Evolutionary conservation across 768 basidiomycete species (phyloP).

Genomic region (Russula lepida): DNA sequence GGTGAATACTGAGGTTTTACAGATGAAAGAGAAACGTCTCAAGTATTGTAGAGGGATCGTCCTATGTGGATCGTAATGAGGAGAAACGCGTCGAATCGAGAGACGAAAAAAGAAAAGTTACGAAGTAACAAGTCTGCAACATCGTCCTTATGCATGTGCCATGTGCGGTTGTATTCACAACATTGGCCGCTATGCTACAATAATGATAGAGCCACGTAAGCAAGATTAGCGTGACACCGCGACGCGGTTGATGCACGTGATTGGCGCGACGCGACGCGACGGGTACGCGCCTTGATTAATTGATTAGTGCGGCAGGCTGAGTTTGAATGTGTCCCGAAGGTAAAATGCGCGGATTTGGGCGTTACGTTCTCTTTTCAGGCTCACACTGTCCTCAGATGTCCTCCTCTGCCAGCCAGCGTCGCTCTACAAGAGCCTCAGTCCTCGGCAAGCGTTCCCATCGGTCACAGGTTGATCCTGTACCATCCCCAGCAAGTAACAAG

Average conservation of each 20-base stretch:
- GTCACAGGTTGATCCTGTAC: constrained; percentile 25
- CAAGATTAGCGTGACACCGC: constrained; percentile 8
- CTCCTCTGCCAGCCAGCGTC: constrained; percentile 13
- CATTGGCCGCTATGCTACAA: too few relatives aligned
- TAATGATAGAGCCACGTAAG: background rate
- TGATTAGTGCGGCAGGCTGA: constrained; percentile 23
- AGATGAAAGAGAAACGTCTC: too few relatives aligned
- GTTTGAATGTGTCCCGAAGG: constrained; percentile 22
- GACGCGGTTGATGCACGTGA: constrained; percentile 11
- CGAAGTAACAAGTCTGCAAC: too few relatives aligned
- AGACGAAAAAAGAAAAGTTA: too few relatives aligned
- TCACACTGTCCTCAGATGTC: constrained; percentile 14
- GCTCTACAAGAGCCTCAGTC: constrained; percentile 24
- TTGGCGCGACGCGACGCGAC: constrained; percentile 24
- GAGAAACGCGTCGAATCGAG: too few relatives aligned
- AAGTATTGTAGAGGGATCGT: too few relatives aligned
- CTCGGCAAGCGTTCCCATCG: constrained; percentile 31
- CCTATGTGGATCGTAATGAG: too few relatives aligned
- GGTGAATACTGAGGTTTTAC: too few relatives aligned
- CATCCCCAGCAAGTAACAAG: constrained; percentile 29
- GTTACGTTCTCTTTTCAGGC: background rate
- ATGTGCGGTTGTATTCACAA: too few relatives aligned
- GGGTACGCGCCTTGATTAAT: constrained; percentile 14
- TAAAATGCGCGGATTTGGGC: constrained; percentile 19
- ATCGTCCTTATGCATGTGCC: too few relatives aligned